Evolutionary conservation across 495 filamentous ascomycete genomes (phyloP).

Genomic region (Diplogelasinospora grovesii): DNA sequence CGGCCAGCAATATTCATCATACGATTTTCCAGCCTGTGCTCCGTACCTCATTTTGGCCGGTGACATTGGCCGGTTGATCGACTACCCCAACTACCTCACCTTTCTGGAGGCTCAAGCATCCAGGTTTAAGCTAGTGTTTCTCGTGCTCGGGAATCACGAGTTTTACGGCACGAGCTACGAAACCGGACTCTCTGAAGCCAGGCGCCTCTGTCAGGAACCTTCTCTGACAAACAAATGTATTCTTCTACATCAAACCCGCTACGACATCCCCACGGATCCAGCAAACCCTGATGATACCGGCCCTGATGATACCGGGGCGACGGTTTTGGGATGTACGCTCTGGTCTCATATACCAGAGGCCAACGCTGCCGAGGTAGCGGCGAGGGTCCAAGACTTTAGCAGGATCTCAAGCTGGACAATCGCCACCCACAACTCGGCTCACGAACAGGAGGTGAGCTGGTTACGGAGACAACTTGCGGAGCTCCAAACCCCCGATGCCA

Average conservation of each 20-base stretch:
- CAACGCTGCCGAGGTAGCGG: conserved; percentile 28
- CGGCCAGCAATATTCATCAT: conserved; percentile 44
- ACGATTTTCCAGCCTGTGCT: conserved; percentile 38
- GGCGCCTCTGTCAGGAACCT: conserved; percentile 37
- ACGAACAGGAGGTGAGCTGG: conserved; percentile 41
- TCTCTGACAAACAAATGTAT: conserved; percentile 37
- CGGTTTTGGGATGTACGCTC: conserved; percentile 51
- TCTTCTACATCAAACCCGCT: conserved; percentile 32
- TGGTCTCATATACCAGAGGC: conserved; percentile 44
- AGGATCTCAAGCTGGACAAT: conserved; percentile 43
- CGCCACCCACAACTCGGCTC: conserved; percentile 40
- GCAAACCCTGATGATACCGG: too few relatives aligned
- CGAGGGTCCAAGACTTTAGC: conserved; percentile 44
- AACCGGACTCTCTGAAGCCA: conserved; percentile 36
- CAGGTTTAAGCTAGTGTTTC: conserved; percentile 41
- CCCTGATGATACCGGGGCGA: too few relatives aligned
- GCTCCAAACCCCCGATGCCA: neutral
- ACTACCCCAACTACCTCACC: conserved; percentile 45
- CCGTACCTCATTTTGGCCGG: conserved; percentile 50
- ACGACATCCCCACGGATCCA: conserved; percentile 5
- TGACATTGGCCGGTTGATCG: conserved; percentile 49
- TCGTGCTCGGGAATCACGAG: conserved; percentile 54
- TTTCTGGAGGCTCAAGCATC: conserved; percentile 44
- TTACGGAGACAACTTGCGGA: conserved; percentile 31
- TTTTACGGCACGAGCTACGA: conserved; percentile 42